A percentile compares a stretch with the other conserved stretches of the same genome.
These are phyloP conservation scores for Aureobasidium leucospermi DNA, from an alignment of 2,329 filamentous ascomycete genomes.

Conservation along the genomic window DNA sequence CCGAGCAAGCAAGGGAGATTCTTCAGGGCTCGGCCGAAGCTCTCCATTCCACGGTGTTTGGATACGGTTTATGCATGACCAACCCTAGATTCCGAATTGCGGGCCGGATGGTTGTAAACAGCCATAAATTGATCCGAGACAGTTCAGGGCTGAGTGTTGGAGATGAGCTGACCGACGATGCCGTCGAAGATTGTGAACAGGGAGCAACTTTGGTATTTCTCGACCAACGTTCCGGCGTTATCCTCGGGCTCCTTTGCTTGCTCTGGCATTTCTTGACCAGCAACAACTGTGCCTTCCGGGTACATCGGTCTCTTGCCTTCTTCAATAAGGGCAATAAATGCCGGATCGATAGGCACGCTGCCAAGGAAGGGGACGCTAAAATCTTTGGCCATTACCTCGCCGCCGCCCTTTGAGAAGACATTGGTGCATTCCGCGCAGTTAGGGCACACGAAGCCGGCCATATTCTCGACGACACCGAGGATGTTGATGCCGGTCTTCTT, in stretches of 20 bases:
- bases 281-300: constrained; percentile 58
- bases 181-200: constrained; percentile 60
- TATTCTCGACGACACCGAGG: constrained; percentile 91
- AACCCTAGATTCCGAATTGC: neutral
- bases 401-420: constrained; percentile 86
- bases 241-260: constrained; percentile 18
- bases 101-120: neutral
- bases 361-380: constrained; percentile 80
- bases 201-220: constrained; percentile 68
- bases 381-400: constrained; percentile 79
- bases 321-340: constrained; percentile 83
- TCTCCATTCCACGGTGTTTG: neutral
- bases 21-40: neutral
- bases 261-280: constrained; percentile 43
- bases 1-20: neutral
- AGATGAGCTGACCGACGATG: constrained; percentile 40
- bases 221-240: constrained; percentile 48
- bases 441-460: constrained; percentile 83
- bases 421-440: constrained; percentile 78
- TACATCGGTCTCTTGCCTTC: constrained; percentile 60
- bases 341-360: constrained; percentile 83
- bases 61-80: neutral
- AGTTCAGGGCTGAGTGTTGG: constrained; percentile 1
- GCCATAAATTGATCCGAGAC: neutral
- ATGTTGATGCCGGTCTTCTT: constrained; percentile 71